Evolutionary conservation across 2,329 filamentous ascomycete genomes (phyloP).

Genomic region (Lasiodiplodia sp.): DNA sequence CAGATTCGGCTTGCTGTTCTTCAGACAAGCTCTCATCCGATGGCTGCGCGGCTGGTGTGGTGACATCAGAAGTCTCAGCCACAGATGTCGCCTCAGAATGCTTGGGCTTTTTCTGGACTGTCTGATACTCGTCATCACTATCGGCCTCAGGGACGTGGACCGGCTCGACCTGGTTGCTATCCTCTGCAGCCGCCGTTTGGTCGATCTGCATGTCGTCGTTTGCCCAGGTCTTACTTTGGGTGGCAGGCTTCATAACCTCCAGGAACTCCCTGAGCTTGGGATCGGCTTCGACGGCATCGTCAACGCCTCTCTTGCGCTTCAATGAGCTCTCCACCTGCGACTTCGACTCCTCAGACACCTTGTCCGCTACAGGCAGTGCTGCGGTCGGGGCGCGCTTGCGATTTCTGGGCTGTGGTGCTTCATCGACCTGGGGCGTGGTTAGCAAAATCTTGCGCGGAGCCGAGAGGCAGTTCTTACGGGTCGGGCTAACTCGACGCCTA

Average conservation of each 20-base stretch:
- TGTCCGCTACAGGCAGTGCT: not conserved
- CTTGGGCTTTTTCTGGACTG: slow-evolving; percentile 59
- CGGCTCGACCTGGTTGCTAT: slow-evolving; percentile 36
- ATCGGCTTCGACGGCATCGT: slow-evolving; percentile 64
- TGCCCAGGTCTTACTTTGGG: slow-evolving; percentile 69
- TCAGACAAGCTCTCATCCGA: slow-evolving; percentile 1
- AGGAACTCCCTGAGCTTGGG: slow-evolving; percentile 87
- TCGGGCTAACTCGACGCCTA: slow-evolving; percentile 85
- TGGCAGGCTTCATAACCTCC: slow-evolving; percentile 76
- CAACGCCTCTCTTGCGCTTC: slow-evolving; percentile 72
- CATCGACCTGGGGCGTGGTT: slow-evolving; percentile 22
- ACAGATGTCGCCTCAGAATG: slow-evolving; percentile 28
- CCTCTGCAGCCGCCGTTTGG: slow-evolving; percentile 31
- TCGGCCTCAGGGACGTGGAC: slow-evolving; percentile 52
- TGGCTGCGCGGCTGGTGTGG: not conserved
- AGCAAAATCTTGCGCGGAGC: slow-evolving; percentile 22
- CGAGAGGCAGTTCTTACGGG: slow-evolving; percentile 63
- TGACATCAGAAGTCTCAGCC: slow-evolving; percentile 23
- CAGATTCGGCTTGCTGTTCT: slow-evolving; percentile 18
- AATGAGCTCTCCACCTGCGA: slow-evolving; percentile 44
- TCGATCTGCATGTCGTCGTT: slow-evolving; percentile 55
- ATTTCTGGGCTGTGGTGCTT: slow-evolving; percentile 27
- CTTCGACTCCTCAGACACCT: slow-evolving; percentile 35
- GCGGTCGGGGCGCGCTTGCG: slow-evolving; percentile 21
- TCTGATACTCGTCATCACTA: slow-evolving; percentile 79